Evolutionary conservation across 129 eudicot species (phyloP), one percentile per base, ranked within the genome.

Genomic region (Erigeron canadensis): DNA sequence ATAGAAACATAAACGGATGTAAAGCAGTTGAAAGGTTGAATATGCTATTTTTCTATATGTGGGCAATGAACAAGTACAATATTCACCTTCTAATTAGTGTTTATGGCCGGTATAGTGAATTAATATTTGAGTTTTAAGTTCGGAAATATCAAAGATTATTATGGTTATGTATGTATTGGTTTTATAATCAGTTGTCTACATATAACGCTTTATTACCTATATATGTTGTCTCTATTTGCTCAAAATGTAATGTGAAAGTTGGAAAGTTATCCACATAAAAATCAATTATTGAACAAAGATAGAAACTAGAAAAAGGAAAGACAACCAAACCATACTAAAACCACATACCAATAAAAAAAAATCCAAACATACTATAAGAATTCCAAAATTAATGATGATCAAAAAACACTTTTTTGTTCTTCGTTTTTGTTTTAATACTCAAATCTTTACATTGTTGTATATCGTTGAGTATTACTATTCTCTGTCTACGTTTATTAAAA

Each of bases 31-130:
- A 11, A 17, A 11, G 67, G 67, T 61, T 4, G 65, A 37, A 23
- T 60, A 7, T 15, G 56, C 56, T 13, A 50, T 15, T 50, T 13
- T 50, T 50, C 6, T 50, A 50, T 50, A 15, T 50, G 56, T 50
- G 12, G 1, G 1, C 56, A 17, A 50, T 13, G 15, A 50, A 50
- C 6, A 13, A 16, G 56, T 55, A 2, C 37, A n/a, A 19, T 19
- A 18, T 55, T 8, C 17, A 8, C 2, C 17, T 55, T n/a, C 23
- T 0, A 15, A 55, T 19, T 0, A 9, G 61, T 55, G 21, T 55
- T 55, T 55, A 4, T 6, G 64, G 50, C 38, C 69, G 69, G 63
- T 38, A n/a, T 15, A 51, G n/a, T 64, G 28, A 54, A 50, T 64
- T 41, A 63, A 5, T 18, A 16, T 63, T 12, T 51, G 41, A 18